A percentile compares a stretch with the other conserved stretches of the same genome.
Evolutionary conservation across 768 basidiomycete species (phyloP).

Genomic region (Termitomyces titanicus): DNA sequence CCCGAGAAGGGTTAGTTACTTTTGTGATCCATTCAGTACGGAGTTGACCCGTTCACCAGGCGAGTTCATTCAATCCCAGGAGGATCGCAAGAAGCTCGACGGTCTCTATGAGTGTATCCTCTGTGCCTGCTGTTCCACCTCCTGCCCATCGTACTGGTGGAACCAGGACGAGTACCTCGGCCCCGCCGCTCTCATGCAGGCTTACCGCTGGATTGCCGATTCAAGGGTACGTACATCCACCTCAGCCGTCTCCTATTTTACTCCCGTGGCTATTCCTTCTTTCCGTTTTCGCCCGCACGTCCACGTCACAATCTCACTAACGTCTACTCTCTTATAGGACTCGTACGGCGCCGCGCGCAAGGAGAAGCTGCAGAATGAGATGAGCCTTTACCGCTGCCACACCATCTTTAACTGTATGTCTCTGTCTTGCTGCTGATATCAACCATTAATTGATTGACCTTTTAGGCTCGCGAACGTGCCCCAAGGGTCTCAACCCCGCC

Average conservation of each 20-base stretch:
- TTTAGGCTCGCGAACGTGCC: conserved; percentile 88
- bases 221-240: conserved; percentile 62
- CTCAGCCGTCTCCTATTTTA: not conserved
- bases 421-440: no score
- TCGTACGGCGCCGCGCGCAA: conserved; percentile 73
- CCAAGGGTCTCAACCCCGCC: conserved; percentile 94
- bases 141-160: conserved; percentile 99
- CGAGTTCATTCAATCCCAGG: conserved; percentile 87
- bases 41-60: conserved; percentile 28
- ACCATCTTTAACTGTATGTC: conserved; percentile 93
- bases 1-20: conserved; percentile 59
- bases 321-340: conserved; percentile 54
- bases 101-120: conserved; percentile 98
- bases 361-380: conserved; percentile 91
- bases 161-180: conserved; percentile 99
- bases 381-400: conserved; percentile 97
- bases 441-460: not conserved
- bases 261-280: no score
- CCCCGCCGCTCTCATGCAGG: conserved; percentile 94
- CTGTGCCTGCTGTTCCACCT: conserved; percentile 96
- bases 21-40: no score
- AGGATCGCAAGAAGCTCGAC: conserved; percentile 92
- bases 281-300: no score
- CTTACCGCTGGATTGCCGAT: conserved; percentile 98
- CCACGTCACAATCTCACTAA: no score